Evolutionary conservation across 306 rosid genomes (phyloP).

Genomic region (Begonia fuchsioides): DNA sequence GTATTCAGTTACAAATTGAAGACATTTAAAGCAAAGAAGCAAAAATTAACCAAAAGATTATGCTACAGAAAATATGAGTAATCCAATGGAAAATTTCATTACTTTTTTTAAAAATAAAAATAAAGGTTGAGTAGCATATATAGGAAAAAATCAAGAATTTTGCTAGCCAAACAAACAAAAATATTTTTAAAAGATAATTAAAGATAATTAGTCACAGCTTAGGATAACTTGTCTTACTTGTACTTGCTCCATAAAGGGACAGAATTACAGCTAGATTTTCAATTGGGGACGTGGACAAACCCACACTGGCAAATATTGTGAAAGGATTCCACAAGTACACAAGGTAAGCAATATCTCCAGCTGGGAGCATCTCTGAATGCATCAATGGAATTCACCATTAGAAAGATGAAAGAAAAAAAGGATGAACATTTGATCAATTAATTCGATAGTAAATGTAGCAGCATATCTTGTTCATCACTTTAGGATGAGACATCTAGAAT

Average conservation of each 20-base stretch:
- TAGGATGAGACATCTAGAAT: too few species aligned
- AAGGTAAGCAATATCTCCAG: constrained; percentile 44
- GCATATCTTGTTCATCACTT: too few species aligned
- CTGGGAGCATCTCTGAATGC: constrained; percentile 25
- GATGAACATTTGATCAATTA: background rate
- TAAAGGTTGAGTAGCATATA: too few species aligned
- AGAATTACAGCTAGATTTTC: constrained; percentile 31
- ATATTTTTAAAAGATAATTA: background rate
- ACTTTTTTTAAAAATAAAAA: too few species aligned
- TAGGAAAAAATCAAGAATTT: background rate
- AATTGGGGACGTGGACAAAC: constrained; percentile 42
- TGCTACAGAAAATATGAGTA: too few species aligned
- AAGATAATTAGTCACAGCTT: constrained; percentile 1
- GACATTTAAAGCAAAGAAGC: constrained; percentile 8
- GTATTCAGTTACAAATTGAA: constrained; percentile 12
- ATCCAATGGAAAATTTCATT: too few species aligned
- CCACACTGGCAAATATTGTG: constrained; percentile 42
- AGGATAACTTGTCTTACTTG: constrained; percentile 20
- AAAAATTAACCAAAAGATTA: background rate
- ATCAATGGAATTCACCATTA: constrained; percentile 11
- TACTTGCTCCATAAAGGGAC: constrained; percentile 37
- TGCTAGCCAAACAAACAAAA: background rate
- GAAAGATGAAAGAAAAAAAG: constrained; percentile 2
- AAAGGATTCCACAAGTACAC: constrained; percentile 47
- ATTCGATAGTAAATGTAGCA: too few species aligned